Base-by-base conservation (phyloP, 768 basidiomycete species). In the Phlegmacium glaucopus region DNA sequence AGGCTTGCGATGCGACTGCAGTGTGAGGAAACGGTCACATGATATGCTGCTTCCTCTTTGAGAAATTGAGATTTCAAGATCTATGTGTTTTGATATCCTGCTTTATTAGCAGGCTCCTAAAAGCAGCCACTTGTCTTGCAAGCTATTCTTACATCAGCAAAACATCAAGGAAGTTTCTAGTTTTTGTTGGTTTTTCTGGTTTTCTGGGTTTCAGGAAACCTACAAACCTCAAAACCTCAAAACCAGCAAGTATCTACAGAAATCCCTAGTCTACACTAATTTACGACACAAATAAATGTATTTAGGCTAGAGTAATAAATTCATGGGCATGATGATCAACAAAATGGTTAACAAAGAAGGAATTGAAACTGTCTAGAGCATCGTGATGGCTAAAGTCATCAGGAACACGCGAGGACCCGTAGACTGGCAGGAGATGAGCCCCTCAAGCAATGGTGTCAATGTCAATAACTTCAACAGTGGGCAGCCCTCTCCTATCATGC, bases 321-420 rank as follows among this genome's bases (percentile, higher is more conserved):
- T 32, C 30, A 13, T 8, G 13, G 8, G 30, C 13, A 13, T 32
- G 30, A 32, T 32, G 30, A 13, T 32, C 65, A 13, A 50, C 35
- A 46, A 58, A 64, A 9, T 28, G 45, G 44, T 64, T 68, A 9
- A 65, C 52, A 47, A 59, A 62, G 39, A 57, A 66, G 10, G 54
- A 25, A 2, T 40, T 15, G 42, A 59, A 63, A 28, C 48, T 22
- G 48, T 64, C 54, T 4, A 63, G 47, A 1, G 56, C 51, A 18
- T 56, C 38, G 6, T 50, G 34, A 45, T 48, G 52, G 17, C 41
- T 42, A 22, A 64, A 42, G 29, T 51, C 39, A 22, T 39, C 50
- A 9, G 58, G 56, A 6, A 63, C 25, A 2, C 39, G 45, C 11
- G 26, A 13, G 1, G 44, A 37, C 4, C 61, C 58, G 30, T 53